A percentile compares a stretch with the other conserved stretches of the same genome.
Conservation (phyloP, 2,329 filamentous ascomycete genomes). For the Didymellaceae sp. region DNA sequence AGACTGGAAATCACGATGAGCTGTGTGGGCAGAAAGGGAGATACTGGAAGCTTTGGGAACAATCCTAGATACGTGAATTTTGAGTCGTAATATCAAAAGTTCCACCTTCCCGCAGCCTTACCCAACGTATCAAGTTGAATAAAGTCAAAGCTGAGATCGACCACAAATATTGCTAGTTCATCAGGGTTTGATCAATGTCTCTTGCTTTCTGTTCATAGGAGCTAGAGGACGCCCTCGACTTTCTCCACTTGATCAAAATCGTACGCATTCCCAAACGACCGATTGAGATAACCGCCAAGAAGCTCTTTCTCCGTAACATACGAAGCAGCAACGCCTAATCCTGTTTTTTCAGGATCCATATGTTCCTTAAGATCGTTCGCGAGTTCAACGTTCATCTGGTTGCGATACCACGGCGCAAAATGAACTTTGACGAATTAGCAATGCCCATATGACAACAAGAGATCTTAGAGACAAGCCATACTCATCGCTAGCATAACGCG, state of each 20-base stretch:
- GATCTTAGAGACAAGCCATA: too few species aligned
- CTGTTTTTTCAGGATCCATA: not conserved
- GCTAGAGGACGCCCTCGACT: too few species aligned
- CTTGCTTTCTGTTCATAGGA: too few species aligned
- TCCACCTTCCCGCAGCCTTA: too few species aligned
- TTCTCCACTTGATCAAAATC: not conserved
- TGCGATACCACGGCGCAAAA: not conserved
- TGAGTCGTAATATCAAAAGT: too few species aligned
- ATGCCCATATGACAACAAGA: not conserved
- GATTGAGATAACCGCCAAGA: not conserved
- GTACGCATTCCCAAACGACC: not conserved
- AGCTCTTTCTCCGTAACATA: not conserved
- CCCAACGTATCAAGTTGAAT: too few species aligned
- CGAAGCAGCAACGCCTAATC: not conserved
- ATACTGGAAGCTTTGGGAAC: constrained; percentile 10
- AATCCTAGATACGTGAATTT: not conserved
- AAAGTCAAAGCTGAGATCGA: too few species aligned
- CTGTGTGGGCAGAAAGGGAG: constrained; percentile 6
- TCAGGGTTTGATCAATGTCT: too few species aligned
- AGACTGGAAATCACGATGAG: constrained; percentile 40
- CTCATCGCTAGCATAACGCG: not conserved
- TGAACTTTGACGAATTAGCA: not conserved
- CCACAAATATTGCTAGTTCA: too few species aligned
- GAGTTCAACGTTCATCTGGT: not conserved
- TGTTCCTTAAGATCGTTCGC: not conserved